Evolutionary conservation across 495 filamentous ascomycete species (phyloP), one percentile per base, ranked within the genome.

Genomic region (Tuber brumale): DNA sequence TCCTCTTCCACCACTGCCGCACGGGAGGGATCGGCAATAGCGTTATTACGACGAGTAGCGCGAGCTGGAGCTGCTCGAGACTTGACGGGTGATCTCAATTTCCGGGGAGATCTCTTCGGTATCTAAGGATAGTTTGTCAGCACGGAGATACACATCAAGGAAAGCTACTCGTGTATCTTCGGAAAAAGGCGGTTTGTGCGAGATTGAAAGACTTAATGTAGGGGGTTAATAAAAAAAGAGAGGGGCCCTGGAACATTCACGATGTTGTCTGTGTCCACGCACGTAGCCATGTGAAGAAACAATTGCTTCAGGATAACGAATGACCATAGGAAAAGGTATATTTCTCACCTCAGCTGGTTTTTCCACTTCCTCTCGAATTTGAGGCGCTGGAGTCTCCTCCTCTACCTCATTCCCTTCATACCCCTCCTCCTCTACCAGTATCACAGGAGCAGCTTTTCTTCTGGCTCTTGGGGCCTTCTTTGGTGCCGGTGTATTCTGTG

Each of bases 361-460:
- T 35, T 18, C 57, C 12, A 19, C 57, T 66, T 66, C 51, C n/a
- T 35, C 14, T 35, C 31, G 57, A 31, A 31, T 35, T 66, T 35
- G 57, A 35, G 72, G 77, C 2, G 75, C 51, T 48, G 39, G 69
- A 43, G 37, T 72, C 69, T 51, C 66, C 69, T 37, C 61, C 74
- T 46, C 45, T n/a, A 48, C 37, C n/a, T 73, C 77, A 35, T 77
- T 35, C 51, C 76, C 44, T 70, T 45, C 12, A 74, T 73, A 35
- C 45, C 75, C 66, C 72, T 74, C 23, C 72, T 61, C 19, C 70
- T 66, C 75, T 10, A 61, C 77, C 21, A 75, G 75, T 4, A 72
- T 77, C 12, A 76, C 77, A 48, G 66, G 45, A 61, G 66, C 45
- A 61, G 75, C 73, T 35, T 76, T 57, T 48, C 74, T 31, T 48